phyloP scores from a whole-genome alignment of 106 monocot genomes.

The Phalaenopsis aphrodite region DNA sequence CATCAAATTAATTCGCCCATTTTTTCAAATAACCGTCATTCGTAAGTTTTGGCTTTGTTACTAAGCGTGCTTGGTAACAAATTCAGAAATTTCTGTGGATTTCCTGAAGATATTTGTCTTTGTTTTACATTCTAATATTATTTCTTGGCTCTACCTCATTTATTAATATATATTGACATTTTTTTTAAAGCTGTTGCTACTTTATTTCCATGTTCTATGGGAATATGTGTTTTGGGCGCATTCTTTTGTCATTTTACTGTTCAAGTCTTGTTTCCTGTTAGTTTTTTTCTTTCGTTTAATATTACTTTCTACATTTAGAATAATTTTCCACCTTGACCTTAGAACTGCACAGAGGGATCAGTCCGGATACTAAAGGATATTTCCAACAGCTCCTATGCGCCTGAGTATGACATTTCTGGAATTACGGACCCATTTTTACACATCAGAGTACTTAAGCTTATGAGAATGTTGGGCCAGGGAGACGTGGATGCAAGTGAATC shows the following conservation, averaged over 20 bases:
- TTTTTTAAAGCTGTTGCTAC: not conserved
- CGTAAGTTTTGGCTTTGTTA: not conserved
- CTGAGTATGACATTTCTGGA: slow-evolving; percentile 83
- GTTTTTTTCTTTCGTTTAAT: not conserved
- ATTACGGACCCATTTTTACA: slow-evolving; percentile 57
- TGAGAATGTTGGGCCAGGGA: slow-evolving; percentile 73
- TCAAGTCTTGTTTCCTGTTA: not conserved
- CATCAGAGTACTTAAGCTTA: slow-evolving; percentile 65
- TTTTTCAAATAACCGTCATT: not conserved
- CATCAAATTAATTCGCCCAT: not conserved
- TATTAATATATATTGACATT: not conserved
- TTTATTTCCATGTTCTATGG: slow-evolving; percentile 1
- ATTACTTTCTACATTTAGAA: not conserved
- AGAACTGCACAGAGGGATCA: slow-evolving; percentile 70
- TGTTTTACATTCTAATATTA: not conserved
- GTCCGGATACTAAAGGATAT: slow-evolving; percentile 78
- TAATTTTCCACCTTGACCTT: slow-evolving; percentile 16
- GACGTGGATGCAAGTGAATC: slow-evolving; percentile 84
- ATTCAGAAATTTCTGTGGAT: not conserved
- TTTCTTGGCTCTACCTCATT: not conserved
- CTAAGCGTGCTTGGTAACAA: not conserved
- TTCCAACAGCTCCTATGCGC: slow-evolving; percentile 86
- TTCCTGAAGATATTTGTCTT: not conserved
- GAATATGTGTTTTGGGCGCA: not conserved
- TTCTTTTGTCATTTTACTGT: not conserved